Percentiles rank a stretch among this genome's conserved stretches.
Evolutionary conservation across 169 alveolate genomes (phyloP).

Genomic region (Babesia microti): DNA sequence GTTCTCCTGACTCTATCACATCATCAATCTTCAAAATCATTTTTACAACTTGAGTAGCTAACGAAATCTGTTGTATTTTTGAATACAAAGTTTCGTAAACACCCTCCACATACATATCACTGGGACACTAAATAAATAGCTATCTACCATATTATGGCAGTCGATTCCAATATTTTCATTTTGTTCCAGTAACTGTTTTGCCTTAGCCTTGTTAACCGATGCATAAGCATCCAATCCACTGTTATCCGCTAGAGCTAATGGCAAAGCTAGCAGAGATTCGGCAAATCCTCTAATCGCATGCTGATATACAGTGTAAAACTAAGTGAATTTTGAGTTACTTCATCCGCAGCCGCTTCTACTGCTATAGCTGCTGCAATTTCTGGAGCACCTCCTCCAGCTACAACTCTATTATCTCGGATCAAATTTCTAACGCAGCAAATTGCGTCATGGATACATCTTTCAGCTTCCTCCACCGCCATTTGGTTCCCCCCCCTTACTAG

Average conservation of each 20-base stretch:
- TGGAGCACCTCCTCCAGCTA: slow-evolving; percentile 97
- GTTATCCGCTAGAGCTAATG: slow-evolving; percentile 93
- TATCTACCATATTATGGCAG: slow-evolving; percentile 63
- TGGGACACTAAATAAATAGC: slow-evolving; percentile 44
- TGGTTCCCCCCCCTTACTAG: slow-evolving; percentile 91
- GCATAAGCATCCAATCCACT: slow-evolving; percentile 89
- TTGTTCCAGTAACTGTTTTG: slow-evolving; percentile 69
- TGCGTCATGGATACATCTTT: slow-evolving; percentile 96
- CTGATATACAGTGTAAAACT: slow-evolving; percentile 84
- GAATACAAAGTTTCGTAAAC: slow-evolving; percentile 87
- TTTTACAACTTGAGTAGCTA: slow-evolving; percentile 97
- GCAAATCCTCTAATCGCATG: slow-evolving; percentile 96
- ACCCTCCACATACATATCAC: slow-evolving; percentile 80
- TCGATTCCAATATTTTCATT: slow-evolving; percentile 86
- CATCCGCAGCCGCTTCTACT: slow-evolving; percentile 81
- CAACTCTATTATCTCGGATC: slow-evolving; percentile 75
- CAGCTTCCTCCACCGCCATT: slow-evolving; percentile 95
- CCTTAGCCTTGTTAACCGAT: slow-evolving; percentile 81
- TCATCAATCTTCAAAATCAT: slow-evolving; percentile 98
- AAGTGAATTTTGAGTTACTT: slow-evolving; percentile 5
- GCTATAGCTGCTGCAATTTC: slow-evolving; percentile 90
- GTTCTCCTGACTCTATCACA: slow-evolving; percentile 76
- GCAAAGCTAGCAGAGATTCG: slow-evolving; percentile 91
- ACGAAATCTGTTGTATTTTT: slow-evolving; percentile 85
- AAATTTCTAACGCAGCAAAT: slow-evolving; percentile 89